These are phyloP conservation scores for Lyophyllum atratum DNA, from an alignment of 768 basidiomycete species.

Conservation along the genomic window DNA sequence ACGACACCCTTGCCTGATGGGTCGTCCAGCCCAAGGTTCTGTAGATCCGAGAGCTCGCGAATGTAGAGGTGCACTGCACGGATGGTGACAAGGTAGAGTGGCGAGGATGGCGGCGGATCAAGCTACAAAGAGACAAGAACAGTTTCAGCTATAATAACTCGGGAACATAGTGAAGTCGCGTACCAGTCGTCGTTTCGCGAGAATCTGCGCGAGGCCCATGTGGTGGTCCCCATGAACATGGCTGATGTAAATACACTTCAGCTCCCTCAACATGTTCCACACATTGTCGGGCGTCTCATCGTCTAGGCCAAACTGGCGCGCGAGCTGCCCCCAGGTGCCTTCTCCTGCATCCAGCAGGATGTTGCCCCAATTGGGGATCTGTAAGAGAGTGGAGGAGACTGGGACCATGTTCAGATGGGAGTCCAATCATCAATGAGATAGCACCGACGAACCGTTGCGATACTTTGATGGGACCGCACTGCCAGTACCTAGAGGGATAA, in stretches of 20 bases:
- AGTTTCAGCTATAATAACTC: too few relatives aligned
- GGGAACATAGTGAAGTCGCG: constrained; percentile 5
- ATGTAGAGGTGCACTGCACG: constrained; percentile 64
- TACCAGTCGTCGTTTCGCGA: constrained; percentile 72
- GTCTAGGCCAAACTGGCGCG: constrained; percentile 69
- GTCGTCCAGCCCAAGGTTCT: constrained; percentile 66
- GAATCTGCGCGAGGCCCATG: constrained; percentile 73
- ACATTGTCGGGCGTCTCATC: constrained; percentile 35
- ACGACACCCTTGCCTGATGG: constrained; percentile 51
- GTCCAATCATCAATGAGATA: background rate
- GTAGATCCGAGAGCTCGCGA: constrained; percentile 68
- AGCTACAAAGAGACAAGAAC: constrained; percentile 46
- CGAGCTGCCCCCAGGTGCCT: constrained; percentile 89
- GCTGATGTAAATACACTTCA: constrained; percentile 83
- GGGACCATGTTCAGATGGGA: background rate
- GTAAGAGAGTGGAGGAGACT: constrained; percentile 80
- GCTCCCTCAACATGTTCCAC: constrained; percentile 62
- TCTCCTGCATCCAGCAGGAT: constrained; percentile 91
- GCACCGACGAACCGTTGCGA: constrained; percentile 67
- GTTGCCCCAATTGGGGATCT: constrained; percentile 70
- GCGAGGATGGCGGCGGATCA: constrained; percentile 56
- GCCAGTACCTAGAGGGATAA: constrained; percentile 86
- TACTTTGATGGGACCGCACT: constrained; percentile 85
- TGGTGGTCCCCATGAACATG: constrained; percentile 96
- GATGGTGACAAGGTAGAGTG: constrained; percentile 72